Evolutionary conservation across 345 rosid genomes (phyloP), one percentile per base, ranked within the genome.

Genomic region (Dipteronia sinensis): DNA sequence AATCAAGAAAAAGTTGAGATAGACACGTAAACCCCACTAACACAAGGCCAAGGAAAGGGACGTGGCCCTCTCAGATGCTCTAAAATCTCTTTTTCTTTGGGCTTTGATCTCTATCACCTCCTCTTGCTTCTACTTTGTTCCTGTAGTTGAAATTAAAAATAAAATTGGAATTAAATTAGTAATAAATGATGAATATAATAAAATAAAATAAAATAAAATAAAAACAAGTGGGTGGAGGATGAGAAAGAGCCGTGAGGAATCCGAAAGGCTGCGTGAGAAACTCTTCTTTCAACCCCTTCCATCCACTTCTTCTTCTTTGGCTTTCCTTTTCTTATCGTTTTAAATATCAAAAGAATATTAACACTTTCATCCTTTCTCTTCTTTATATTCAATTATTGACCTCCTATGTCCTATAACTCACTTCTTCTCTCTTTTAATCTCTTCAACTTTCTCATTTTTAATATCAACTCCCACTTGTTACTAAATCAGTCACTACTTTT

Each of bases 211-310:
- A n/a, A n/a, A n/a, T n/a, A 58, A 4, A 20, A 23, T 6, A 31
- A 11, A 51, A 72, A 72, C 81, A 81, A 78, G 82, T 84, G 84
- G 46, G 3, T 31, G 34, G 87, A 56, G 15, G 72, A 64, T 3
- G 42, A 6, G 17, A 1, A 38, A 86, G 87, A 84, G 85, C 74
- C 89, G 87, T 86, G 80, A 65, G 76, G 89, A 86, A 84, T 83
- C 84, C 47, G 83, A 59, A 80, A 77, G 83, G 76, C 86, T 73
- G 83, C 83, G 83, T 66, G 67, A 65, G 10, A 10, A 16, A 27
- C 70, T 64, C 46, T 46, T 31, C 51, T 23, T 31, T 68, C 11
- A 27, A 61, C 27, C 42, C 70, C 56, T 61, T 40, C 69, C 67
- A 44, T 62, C 47, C 25, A 4, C 15, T 1, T 7, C 55, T 66